A percentile compares a stretch with the other conserved stretches of the same genome.
These are phyloP conservation scores for Tylopilus subfusipes DNA, from an alignment of 768 basidiomycete genomes.

Conservation along the genomic window DNA sequence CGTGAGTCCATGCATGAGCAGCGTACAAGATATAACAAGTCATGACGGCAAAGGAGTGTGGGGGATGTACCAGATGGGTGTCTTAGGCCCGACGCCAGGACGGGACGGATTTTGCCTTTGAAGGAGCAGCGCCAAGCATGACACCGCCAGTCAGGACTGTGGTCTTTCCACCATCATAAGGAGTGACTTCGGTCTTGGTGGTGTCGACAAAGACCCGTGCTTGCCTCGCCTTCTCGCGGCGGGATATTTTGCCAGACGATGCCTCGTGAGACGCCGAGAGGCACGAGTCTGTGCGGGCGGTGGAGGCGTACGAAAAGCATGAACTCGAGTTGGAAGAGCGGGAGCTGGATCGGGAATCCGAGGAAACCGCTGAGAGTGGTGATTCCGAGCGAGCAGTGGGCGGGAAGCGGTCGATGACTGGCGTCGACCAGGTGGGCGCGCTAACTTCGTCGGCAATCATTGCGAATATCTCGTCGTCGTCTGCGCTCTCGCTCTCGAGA, in stretches of 20 bases:
- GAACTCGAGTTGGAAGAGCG: slow-evolving; percentile 72
- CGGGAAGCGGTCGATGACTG: slow-evolving; percentile 60
- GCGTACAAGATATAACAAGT: slow-evolving; percentile 21
- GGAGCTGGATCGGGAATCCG: slow-evolving; percentile 49
- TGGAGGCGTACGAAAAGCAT: slow-evolving; percentile 62
- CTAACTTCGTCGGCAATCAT: slow-evolving; percentile 71
- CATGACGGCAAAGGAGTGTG: slow-evolving; percentile 27
- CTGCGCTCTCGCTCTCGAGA: slow-evolving; percentile 64
- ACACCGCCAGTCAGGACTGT: slow-evolving; percentile 85
- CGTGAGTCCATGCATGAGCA: slow-evolving; percentile 20
- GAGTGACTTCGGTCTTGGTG: slow-evolving; percentile 74
- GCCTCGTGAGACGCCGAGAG: slow-evolving; percentile 40
- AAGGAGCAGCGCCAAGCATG: slow-evolving; percentile 65
- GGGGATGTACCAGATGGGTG: slow-evolving; percentile 5
- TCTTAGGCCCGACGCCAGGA: slow-evolving; percentile 61
- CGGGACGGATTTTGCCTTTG: slow-evolving; percentile 32
- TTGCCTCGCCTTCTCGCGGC: slow-evolving; percentile 66
- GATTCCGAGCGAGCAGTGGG: slow-evolving; percentile 50
- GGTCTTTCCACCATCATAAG: slow-evolving; percentile 85
- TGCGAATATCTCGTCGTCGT: slow-evolving; percentile 69
- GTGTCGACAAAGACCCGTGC: slow-evolving; percentile 71
- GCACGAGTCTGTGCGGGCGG: slow-evolving; percentile 53
- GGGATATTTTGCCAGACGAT: slow-evolving; percentile 52
- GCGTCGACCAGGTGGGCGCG: slow-evolving; percentile 67
- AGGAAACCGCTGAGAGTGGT: slow-evolving; percentile 54